A percentile compares a stretch with the other conserved stretches of the same genome.
These are phyloP conservation scores for Phalaenopsis hybrid DNA, from an alignment of 116 monocot genomes.

Conservation along the genomic window DNA sequence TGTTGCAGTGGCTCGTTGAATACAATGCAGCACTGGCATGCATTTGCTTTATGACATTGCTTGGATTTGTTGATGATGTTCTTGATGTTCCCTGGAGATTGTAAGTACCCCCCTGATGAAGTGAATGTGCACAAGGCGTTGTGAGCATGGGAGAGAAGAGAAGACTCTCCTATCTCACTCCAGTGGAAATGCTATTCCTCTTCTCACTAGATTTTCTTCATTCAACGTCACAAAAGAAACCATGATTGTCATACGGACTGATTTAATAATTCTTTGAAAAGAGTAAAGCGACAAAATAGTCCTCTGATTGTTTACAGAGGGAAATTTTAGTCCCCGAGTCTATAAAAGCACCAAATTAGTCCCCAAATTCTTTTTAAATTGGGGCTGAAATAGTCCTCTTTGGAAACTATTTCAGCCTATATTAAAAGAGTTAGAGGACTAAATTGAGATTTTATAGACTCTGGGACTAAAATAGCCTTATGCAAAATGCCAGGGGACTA, in stretches of 20 bases:
- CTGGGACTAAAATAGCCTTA: too few relatives aligned
- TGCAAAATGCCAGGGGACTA: too few relatives aligned
- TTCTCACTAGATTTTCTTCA: neutral
- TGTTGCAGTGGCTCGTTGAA: slow-evolving; percentile 91
- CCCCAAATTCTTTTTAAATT: too few relatives aligned
- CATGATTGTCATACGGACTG: neutral
- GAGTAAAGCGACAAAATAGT: too few relatives aligned
- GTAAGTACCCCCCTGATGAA: slow-evolving; percentile 31
- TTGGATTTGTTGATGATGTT: slow-evolving; percentile 98
- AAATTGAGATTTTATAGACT: too few relatives aligned
- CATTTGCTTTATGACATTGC: slow-evolving; percentile 94
- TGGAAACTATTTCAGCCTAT: too few relatives aligned
- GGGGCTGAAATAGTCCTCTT: too few relatives aligned
- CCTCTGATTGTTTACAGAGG: too few relatives aligned
- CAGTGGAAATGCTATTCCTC: neutral
- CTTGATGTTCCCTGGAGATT: slow-evolving; percentile 96
- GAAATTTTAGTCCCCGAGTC: too few relatives aligned
- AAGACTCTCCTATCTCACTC: neutral
- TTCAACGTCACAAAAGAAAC: neutral
- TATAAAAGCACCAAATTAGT: too few relatives aligned
- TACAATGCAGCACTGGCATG: slow-evolving; percentile 94
- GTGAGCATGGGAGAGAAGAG: neutral
- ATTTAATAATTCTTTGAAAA: neutral
- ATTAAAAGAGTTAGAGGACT: too few relatives aligned
- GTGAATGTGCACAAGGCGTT: neutral